Base-by-base conservation (phyloP, 2,329 filamentous ascomycete genomes). In the Beauveria sp. region DNA sequence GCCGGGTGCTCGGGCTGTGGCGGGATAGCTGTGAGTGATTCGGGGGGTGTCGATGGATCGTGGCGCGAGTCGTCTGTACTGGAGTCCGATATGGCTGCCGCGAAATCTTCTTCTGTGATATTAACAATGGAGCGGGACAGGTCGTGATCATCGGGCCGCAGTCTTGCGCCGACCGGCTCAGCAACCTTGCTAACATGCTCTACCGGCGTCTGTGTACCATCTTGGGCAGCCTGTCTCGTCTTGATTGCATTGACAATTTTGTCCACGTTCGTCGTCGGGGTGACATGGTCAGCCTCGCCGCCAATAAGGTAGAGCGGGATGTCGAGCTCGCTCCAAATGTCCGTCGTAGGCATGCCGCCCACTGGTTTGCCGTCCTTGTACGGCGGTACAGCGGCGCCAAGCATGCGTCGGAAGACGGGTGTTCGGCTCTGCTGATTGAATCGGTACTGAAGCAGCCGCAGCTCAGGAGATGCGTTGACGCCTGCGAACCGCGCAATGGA, bases 361-460 rank as follows among this genome's bases (percentile, higher is more conserved):
- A 71, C 70, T 0, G 84, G 73, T 28, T 78, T 71, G 1, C 81
- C 83, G 8, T 78, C 70, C 3, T 79, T 71, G 62, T 87, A 88
- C 0, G 72, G 74, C 0, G 90, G 88, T 26, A 94, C 77, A 55
- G 81, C 80, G 0, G 92, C 91, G 72, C 81, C 85, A 0, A 87
- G 86, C 85, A 96, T 92, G 44, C 91, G 85, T 65, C 89, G 84
- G 82, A 90, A 96, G 0, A 94, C 90, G 0, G 88, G 81, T 0
- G 92, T 94, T 65, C 82, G 85, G 64, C 91, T 96, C 71, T 96
- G 91, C 62, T 83, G 81, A 71, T 97, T 97, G 75, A 87, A 93
- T 3, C 82, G 82, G 61, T 88, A 73, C 71, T 93, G 90, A 41
- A 91, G 77, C 61, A 80, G 79, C 68, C 84, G 86, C 1, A 87